Evolutionary conservation across 73 alveolate genomes (phyloP), one percentile per base, ranked within the genome.

Genomic region (Paraurostyla sp.): DNA sequence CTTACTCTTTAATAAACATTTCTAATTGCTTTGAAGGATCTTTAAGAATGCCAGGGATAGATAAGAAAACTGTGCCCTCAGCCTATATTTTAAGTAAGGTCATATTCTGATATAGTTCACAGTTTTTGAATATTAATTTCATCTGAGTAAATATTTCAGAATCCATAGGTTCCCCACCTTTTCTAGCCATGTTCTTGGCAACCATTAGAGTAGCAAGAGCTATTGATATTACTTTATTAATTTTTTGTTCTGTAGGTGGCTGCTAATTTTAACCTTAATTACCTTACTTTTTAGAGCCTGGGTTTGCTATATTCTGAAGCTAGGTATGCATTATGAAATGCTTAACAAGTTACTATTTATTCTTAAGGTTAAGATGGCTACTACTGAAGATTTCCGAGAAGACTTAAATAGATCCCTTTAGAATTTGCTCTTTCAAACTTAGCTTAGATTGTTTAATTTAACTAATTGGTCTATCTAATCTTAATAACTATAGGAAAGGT

Each of bases 241-340:
- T 23, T 25, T 54, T 54, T 54, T 54, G 27, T 54, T 54, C 69
- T 20, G 69, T 9, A 13, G 23, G 15, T 54, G 18, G 23, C 6
- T 27, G 33, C n/a, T n/a, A n/a, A n/a, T n/a, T n/a, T n/a, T n/a
- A n/a, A n/a, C n/a, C 30, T n/a, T 54, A 18, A 20, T 54, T 54
- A 54, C 41, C 58, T 38, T 48, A 45, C 22, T 45, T 46, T 22
- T 46, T 46, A 15, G 13, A 46, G 18, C 54, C 60, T 11, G 33
- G 32, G 22, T 6, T 22, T 36, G 6, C 29, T 41, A 9, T 2
- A 18, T 6, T 13, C 16, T 4, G 35, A 43, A 71, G 86, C 27
- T n/a, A 48, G 30, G 86, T 48, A 73, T 73, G 86, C 7, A 56
- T 13, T 13, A 73, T 73, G 32, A 73, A 73, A 73, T 73, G 86